Evolutionary conservation across 768 basidiomycete species (phyloP), one percentile per base, ranked within the genome.

Genomic region (Paxillus rubicundulus): DNA sequence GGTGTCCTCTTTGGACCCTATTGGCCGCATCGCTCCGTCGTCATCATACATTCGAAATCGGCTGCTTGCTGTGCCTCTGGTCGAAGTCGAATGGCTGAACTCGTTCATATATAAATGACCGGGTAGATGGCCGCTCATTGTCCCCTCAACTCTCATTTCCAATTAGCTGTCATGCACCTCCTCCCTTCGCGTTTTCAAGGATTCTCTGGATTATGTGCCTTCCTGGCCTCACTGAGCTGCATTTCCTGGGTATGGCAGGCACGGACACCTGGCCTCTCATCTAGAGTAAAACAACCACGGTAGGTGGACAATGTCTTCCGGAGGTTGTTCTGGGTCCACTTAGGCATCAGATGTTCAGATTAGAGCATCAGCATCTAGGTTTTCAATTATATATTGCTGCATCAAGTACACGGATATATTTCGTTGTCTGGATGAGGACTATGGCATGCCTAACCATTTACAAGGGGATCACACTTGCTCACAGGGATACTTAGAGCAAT

Each of bases 261-360:
- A 9, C 13, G 13, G 10, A 33, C 39, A 45, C 3, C 45, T 50
- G 37, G 21, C n/a, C 24, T 1, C 45, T 42, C 14, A 6, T 17
- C 36, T 55, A 52, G 53, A 28, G 45, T n/a, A 41, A 27, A 16
- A 12, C 40, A 6, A n/a, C 49, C 17, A 2, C 59, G 43, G 62
- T 63, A 8, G 48, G 62, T 56, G 36, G 5, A 28, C 7, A 12
- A 30, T 16, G 18, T 28, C 6, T 16, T 36, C 3, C 1, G 5
- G 12, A 43, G 13, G 27, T 18, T 42, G 4, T 44, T 1, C 47
- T 28, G 9, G 5, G 16, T 43, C 21, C 9, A 41, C 40, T 4
- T 12, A 21, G 40, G 20, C 20, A 17, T 20, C 39, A 10, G 17
- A 13, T 12, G 21, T 7, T 4, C 41, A 64, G 63, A 57, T 57